A percentile compares a stretch with the other conserved stretches of the same genome.
phyloP scores from a whole-genome alignment of 257 asterid genomes.

The Lavandula angustifolia region DNA sequence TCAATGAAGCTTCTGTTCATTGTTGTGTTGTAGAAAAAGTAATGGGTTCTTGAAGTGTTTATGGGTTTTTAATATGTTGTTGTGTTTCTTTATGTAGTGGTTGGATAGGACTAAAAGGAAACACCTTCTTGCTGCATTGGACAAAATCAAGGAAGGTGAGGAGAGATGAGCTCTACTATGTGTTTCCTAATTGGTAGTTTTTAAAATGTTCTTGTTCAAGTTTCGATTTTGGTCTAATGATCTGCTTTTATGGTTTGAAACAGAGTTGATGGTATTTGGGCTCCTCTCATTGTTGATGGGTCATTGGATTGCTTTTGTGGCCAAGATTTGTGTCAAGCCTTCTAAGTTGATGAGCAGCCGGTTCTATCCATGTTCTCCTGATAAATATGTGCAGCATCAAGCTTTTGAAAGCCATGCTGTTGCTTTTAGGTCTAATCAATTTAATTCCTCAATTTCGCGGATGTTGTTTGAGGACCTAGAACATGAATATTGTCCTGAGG shows the following conservation, averaged over 20 bases:
- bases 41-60: constrained; percentile 14
- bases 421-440: constrained; percentile 34
- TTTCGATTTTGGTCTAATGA: neutral
- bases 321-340: constrained; percentile 82
- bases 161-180: constrained; percentile 3
- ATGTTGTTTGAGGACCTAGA: constrained; percentile 36
- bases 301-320: constrained; percentile 75
- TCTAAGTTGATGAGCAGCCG: constrained; percentile 76
- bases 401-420: constrained; percentile 28
- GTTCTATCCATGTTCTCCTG: constrained; percentile 77
- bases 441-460: constrained; percentile 51
- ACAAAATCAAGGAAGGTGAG: constrained; percentile 89
- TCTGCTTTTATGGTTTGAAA: constrained; percentile 29
- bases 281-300: constrained; percentile 92
- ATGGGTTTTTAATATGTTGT: constrained; percentile 11
- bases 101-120: constrained; percentile 76
- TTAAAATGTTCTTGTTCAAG: constrained; percentile 1
- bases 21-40: neutral
- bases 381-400: constrained; percentile 28
- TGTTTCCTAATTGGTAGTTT: neutral
- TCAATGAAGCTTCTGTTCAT: neutral
- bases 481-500: constrained; percentile 64
- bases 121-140: constrained; percentile 75
- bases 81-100: constrained; percentile 60
- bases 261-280: constrained; percentile 95